Evolutionary conservation across 805 yeast genomes (phyloP), one percentile per base, ranked within the genome.

Genomic region (Starmerella khaoyaiensis): DNA sequence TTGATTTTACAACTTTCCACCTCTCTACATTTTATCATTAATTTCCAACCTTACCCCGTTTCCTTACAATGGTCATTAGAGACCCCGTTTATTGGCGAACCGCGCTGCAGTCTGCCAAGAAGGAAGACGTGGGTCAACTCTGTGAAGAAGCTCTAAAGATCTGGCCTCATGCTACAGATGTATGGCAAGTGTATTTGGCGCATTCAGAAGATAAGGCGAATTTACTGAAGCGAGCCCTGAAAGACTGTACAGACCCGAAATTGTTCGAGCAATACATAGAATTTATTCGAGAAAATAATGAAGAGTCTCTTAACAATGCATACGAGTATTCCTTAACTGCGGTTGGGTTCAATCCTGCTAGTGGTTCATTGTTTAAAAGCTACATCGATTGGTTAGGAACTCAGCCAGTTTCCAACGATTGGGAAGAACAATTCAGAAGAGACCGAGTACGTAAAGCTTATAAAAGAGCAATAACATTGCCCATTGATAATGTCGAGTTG

Each of bases 401-500:
- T 23, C 74, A 73, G 33, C 86, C 94, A 3, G 52, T 61, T 0
- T 31, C 52, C 3, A 56, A 63, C 15, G 72, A 76, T 30, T 82
- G 87, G 79, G 97, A 87, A 53, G 97, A 86, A 54, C 84, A 79
- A 53, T 86, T 79, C 49, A 77, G 80, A 46, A 68, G 71, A 51
- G 94, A 82, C 51, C 63, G 76, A 51, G 70, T 79, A 32, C 68
- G 97, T 49, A 75, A 74, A 44, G 67, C 79, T 4, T 82, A 77
- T 56, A 72, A 78, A 47, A 70, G 70, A 41, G 73, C 79, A 45
- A 64, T 84, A 15, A 63, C 69, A n/a, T 67, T 74, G n/a, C 98
- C 98, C 4, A 65, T 81, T 20, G 68, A 69, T 34, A 72, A 74
- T 42, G 61, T 87, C 33, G 95, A 86, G 54, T 67, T 65, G 17